Base-by-base conservation (phyloP, 2,329 filamentous ascomycete genomes). In the Penicillium digitatum region DNA sequence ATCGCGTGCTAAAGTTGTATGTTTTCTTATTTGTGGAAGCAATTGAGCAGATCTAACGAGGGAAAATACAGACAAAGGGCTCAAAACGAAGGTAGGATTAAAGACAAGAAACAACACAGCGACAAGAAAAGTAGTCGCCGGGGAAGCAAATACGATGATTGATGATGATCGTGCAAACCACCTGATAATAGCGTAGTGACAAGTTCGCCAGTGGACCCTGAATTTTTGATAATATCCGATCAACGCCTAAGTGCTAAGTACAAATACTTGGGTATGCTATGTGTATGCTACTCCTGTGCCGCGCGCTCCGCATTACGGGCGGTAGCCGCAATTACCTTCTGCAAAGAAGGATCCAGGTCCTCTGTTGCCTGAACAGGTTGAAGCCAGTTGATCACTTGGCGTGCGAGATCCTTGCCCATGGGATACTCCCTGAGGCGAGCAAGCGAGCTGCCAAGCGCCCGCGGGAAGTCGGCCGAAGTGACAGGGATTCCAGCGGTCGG, bases 401-500 rank as follows among this genome's bases (percentile, higher is more conserved):
- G 70, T 38, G 78, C 76, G 49, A 83, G 63, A 29, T 67, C 67
- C 60, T 48, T 72, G 60, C 72, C 60, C 40, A 76, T 65, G 35
- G 77, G 70, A 22, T 78, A 74, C 52, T 78, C 77, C 65, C 82
- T 86, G 58, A 96, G 72, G 43, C 80, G 77, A 1, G 79, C 77
- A 49, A 96, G 77, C 8, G 85, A 81, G 55, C 82, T 79, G 47
- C 85, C 82, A 57, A 96, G 75, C 45, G 85, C 87, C 39, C 80
- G 78, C 7, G 91, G 88, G 72, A 95, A 96, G 4, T 85, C 83
- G 8, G 86, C 78, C 3, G 87, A 87, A 32, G 78, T 76, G 5
- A 82, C 71, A 26, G 81, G 80, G 16, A 92, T 72, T 20, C 86
- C 87, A 47, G 89, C 76, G 2, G 95, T 77, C 5, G 89, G 85